Conservation (phyloP, 2,329 filamentous ascomycete genomes). For the Pseudogymnoascus sp. region DNA sequence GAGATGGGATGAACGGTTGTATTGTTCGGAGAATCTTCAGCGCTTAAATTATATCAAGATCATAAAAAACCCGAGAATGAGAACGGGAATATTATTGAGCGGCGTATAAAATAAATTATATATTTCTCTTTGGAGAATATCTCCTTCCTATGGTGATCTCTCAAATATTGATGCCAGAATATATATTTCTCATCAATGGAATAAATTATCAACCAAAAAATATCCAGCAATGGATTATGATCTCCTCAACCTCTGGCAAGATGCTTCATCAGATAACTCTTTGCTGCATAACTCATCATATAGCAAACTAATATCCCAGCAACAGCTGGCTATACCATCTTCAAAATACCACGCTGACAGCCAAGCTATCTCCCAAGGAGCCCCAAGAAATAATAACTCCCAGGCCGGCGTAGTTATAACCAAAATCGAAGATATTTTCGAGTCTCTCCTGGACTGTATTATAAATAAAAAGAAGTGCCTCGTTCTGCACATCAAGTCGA, state of each 20-base stretch:
- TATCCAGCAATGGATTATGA: background rate
- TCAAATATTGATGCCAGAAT: background rate
- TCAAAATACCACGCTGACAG: background rate
- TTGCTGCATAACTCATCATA: background rate
- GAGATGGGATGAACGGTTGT: too few relatives aligned
- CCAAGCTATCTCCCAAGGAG: background rate
- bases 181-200: background rate
- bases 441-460: constrained; percentile 41
- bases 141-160: background rate
- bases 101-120: too few relatives aligned
- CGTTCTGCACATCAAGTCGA: constrained; percentile 38
- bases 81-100: too few relatives aligned
- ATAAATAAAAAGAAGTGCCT: constrained; percentile 35
- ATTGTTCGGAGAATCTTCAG: too few relatives aligned
- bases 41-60: background rate
- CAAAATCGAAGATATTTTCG: constrained; percentile 48
- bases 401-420: constrained; percentile 32
- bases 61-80: too few relatives aligned
- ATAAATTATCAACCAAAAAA: background rate
- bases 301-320: background rate
- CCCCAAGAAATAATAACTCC: background rate
- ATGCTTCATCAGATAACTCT: background rate
- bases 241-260: background rate
- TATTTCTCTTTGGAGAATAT: background rate
- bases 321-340: background rate